These are phyloP conservation scores for Phialophora macrospora DNA, from an alignment of 2,329 filamentous ascomycete species.

Conservation along the genomic window DNA sequence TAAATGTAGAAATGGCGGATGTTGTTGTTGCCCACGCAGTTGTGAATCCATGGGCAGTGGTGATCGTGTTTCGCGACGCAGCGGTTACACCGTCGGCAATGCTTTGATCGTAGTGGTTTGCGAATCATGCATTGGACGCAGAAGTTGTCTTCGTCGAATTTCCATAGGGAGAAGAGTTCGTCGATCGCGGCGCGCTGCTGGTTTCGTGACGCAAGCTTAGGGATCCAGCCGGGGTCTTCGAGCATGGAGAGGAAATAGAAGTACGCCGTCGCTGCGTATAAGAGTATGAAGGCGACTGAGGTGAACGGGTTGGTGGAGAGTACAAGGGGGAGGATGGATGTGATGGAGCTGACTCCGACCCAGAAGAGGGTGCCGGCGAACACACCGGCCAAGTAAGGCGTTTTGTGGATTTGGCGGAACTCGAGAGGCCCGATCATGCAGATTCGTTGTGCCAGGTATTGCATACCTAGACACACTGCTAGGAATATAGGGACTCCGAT, in stretches of 20 bases:
- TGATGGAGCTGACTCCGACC: constrained; percentile 75
- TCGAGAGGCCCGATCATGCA: constrained; percentile 82
- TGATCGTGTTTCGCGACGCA: constrained; percentile 97
- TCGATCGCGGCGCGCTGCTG: constrained; percentile 90
- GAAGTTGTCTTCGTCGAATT: constrained; percentile 92
- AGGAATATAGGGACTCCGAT: constrained; percentile 71
- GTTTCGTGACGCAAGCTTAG: constrained; percentile 84
- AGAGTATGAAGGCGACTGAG: constrained; percentile 74
- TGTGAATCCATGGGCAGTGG: constrained; percentile 97
- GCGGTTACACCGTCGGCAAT: constrained; percentile 87
- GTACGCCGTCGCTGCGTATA: constrained; percentile 72
- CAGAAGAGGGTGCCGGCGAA: constrained; percentile 87
- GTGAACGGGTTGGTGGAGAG: constrained; percentile 70
- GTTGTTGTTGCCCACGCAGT: constrained; percentile 94
- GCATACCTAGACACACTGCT: constrained; percentile 60
- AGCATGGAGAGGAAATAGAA: constrained; percentile 88
- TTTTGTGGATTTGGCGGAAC: constrained; percentile 88
- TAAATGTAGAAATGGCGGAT: constrained; percentile 95
- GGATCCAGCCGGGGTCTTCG: constrained; percentile 89
- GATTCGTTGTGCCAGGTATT: constrained; percentile 77
- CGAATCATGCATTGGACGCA: constrained; percentile 94
- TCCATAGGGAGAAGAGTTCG: constrained; percentile 80
- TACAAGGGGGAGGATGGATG: constrained; percentile 74
- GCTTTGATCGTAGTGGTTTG: constrained; percentile 90
- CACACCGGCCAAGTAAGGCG: constrained; percentile 92